Conservation (phyloP, 2,329 filamentous ascomycete genomes). For the Boeremia lycopersici region DNA sequence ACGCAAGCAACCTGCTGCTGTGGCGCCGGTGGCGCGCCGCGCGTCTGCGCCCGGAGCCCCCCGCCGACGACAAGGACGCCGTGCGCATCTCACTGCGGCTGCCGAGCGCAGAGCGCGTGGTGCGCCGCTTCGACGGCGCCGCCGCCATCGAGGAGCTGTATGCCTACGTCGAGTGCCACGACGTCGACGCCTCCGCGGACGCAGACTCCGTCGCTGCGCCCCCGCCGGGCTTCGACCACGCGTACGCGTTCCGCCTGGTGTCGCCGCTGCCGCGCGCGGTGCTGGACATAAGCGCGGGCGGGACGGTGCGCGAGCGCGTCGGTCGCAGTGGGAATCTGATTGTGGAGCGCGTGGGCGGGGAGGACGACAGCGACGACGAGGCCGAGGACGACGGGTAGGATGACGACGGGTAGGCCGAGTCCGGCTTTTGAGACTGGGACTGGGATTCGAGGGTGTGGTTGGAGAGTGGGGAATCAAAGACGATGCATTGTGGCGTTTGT, state of each 20-base stretch:
- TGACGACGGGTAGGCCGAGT: no score
- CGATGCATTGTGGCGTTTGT: no score
- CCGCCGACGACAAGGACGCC: constrained; percentile 65
- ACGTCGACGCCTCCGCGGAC: background rate
- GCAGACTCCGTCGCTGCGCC: constrained; percentile 56
- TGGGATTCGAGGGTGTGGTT: no score
- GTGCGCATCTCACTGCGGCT: constrained; percentile 72
- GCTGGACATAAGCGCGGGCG: constrained; percentile 70
- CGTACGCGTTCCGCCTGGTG: constrained; percentile 84
- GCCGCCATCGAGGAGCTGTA: constrained; percentile 86
- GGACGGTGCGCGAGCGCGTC: constrained; percentile 73
- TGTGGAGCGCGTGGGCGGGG: constrained; percentile 73
- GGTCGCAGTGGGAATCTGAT: constrained; percentile 86
- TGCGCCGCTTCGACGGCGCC: constrained; percentile 74
- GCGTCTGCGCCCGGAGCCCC: constrained; percentile 71
- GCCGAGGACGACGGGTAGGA: constrained; percentile 18
- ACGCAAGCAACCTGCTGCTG: constrained; percentile 62
- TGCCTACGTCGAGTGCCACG: constrained; percentile 91
- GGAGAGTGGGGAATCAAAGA: background rate
- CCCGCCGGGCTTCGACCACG: constrained; percentile 75
- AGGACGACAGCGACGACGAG: constrained; percentile 57
- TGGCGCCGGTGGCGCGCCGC: constrained; percentile 83
- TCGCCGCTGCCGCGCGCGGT: constrained; percentile 84
- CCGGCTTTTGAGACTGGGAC: no score
- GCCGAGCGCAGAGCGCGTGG: constrained; percentile 72